Conservation (phyloP, 192 early-diverging fungal species). For the Coemansia sp. region DNA sequence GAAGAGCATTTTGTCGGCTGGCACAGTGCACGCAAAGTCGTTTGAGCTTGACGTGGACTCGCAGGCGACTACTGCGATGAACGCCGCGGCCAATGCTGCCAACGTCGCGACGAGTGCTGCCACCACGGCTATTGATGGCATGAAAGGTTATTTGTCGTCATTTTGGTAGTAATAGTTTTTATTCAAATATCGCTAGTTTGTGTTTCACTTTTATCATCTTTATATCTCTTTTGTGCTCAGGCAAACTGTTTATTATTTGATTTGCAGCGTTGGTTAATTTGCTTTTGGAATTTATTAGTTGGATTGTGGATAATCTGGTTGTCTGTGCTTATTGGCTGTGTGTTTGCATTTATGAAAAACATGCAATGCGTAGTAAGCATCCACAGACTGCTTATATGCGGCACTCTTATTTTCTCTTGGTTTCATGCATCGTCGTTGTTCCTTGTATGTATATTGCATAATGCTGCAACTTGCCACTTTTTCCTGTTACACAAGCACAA, state of each 20-base stretch:
- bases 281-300: not conserved
- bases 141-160: constrained; percentile 43
- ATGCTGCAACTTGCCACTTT: not conserved
- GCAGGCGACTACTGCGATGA: constrained; percentile 44
- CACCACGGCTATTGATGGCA: constrained; percentile 31
- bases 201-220: constrained; percentile 1
- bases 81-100: constrained; percentile 35
- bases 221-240: not conserved
- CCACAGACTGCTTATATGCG: constrained; percentile 2
- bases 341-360: constrained; percentile 5
- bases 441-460: not conserved
- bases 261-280: not conserved
- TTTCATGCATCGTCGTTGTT: not conserved
- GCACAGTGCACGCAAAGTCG: constrained; percentile 21
- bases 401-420: not conserved
- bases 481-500: not conserved
- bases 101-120: constrained; percentile 47
- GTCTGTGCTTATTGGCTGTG: not conserved
- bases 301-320: not conserved
- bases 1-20: constrained; percentile 49
- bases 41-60: constrained; percentile 52
- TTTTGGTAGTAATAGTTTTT: constrained; percentile 28
- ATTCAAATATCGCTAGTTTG: not conserved
- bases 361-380: constrained; percentile 7
- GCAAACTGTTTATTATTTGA: not conserved